Evolutionary conservation across 2,329 filamentous ascomycete genomes (phyloP).

Genomic region (Ophiosphaerella herpotricha): DNA sequence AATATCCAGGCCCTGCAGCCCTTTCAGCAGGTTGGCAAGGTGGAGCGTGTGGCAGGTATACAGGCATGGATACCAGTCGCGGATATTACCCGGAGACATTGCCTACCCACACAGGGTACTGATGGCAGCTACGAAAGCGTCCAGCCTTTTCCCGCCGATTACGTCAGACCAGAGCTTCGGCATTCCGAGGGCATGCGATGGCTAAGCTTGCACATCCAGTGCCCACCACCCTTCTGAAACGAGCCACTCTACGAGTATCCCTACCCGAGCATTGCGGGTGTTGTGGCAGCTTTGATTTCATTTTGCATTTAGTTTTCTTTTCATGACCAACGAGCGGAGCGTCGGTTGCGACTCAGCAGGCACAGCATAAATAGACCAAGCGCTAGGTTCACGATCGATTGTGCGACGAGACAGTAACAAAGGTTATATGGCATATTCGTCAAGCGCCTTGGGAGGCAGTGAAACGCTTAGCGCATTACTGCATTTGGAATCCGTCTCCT

Average conservation of each 20-base stretch:
- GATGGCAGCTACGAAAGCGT: constrained; percentile 10
- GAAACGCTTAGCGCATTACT: constrained; percentile 26
- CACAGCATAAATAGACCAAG: constrained; percentile 18
- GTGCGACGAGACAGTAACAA: constrained; percentile 17
- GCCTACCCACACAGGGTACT: constrained; percentile 47
- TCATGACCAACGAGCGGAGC: constrained; percentile 12
- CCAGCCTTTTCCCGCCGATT: constrained; percentile 7
- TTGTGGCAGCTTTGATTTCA: constrained; percentile 15
- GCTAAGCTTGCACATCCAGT: constrained; percentile 3
- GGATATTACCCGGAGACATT: constrained; percentile 53
- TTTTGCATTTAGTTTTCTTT: constrained; percentile 20
- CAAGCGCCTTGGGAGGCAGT: constrained; percentile 14
- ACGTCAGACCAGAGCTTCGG: constrained; percentile 9
- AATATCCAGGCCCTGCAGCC: constrained; percentile 43
- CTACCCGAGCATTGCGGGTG: constrained; percentile 3
- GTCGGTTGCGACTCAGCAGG: not conserved
- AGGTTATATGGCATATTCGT: constrained; percentile 13
- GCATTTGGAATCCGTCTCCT: constrained; percentile 20
- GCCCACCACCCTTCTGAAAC: not conserved
- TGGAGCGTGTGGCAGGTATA: constrained; percentile 50
- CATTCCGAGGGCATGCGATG: constrained; percentile 1
- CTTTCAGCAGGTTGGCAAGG: constrained; percentile 42
- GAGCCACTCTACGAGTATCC: not conserved
- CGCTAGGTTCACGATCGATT: constrained; percentile 18
- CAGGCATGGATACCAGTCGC: constrained; percentile 53